These are phyloP conservation scores for Mucor mucedo DNA, from an alignment of 371 early-diverging fungal genomes.

Conservation along the genomic window DNA sequence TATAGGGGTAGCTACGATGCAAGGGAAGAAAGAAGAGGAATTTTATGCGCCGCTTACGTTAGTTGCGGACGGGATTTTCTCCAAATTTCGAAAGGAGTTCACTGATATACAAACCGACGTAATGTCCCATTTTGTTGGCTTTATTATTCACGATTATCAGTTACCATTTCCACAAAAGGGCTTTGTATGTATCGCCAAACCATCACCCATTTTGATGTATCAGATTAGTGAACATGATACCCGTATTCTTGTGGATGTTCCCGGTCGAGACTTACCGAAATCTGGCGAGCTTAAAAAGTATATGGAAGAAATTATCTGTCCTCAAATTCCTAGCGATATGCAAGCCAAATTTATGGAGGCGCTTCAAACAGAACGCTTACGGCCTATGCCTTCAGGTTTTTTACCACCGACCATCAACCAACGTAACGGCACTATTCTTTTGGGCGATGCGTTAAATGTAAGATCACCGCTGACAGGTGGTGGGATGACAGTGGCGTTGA, in stretches of 20 bases:
- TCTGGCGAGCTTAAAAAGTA: slow-evolving; percentile 70
- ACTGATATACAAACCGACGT: slow-evolving; percentile 57
- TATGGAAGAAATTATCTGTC: slow-evolving; percentile 63
- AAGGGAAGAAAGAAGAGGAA: slow-evolving; percentile 33
- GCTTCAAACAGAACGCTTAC: slow-evolving; percentile 73
- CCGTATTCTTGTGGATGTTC: slow-evolving; percentile 91
- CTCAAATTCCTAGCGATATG: slow-evolving; percentile 73
- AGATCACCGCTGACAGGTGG: slow-evolving; percentile 94
- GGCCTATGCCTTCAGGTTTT: slow-evolving; percentile 91
- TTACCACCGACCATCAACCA: slow-evolving; percentile 78
- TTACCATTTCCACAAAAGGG: slow-evolving; percentile 89
- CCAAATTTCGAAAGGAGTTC: slow-evolving; percentile 88
- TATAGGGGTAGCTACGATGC: slow-evolving; percentile 44
- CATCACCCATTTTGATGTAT: slow-evolving; percentile 92
- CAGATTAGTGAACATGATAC: slow-evolving; percentile 90
- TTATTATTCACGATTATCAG: slow-evolving; percentile 67
- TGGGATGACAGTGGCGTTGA: slow-evolving; percentile 95
- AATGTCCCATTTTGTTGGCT: slow-evolving; percentile 85
- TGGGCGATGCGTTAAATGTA: slow-evolving; percentile 96
- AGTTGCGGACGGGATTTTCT: slow-evolving; percentile 92
- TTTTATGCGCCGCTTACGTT: slow-evolving; percentile 76
- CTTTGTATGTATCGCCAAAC: slow-evolving; percentile 85
- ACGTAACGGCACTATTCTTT: slow-evolving; percentile 72
- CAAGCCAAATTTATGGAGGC: slow-evolving; percentile 70
- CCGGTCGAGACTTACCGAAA: slow-evolving; percentile 80